Percentiles rank a stretch among this genome's conserved stretches.
Evolutionary conservation across 129 eudicot species (phyloP).

Genomic region (Saposhnikovia divaricata): DNA sequence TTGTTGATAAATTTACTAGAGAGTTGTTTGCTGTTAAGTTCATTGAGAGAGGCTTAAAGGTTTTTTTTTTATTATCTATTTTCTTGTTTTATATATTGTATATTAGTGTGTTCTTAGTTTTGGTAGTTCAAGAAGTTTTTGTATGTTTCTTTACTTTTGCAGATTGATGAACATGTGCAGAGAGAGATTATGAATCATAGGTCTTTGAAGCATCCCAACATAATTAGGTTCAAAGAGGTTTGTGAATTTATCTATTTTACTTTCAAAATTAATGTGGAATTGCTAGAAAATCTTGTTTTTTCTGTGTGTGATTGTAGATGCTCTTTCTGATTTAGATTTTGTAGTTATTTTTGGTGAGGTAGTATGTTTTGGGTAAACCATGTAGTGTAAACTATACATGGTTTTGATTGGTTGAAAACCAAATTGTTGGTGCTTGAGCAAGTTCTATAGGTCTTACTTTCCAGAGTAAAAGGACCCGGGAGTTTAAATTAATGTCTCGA

Average conservation of each 20-base stretch:
- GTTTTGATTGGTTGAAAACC: not conserved
- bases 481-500: not conserved
- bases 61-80: not conserved
- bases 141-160: constrained; percentile 12
- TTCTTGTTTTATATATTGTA: not conserved
- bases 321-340: not conserved
- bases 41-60: constrained; percentile 63
- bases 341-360: not conserved
- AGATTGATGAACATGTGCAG: constrained; percentile 86
- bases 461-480: not conserved
- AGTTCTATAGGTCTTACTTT: not conserved
- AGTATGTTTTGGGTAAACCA: not conserved
- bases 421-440: not conserved
- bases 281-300: not conserved
- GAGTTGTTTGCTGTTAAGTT: constrained; percentile 64
- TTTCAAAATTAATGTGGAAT: not conserved
- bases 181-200: constrained; percentile 84
- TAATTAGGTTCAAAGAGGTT: constrained; percentile 81
- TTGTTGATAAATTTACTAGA: constrained; percentile 36
- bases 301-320: not conserved
- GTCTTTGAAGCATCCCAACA: constrained; percentile 75
- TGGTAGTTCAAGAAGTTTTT: not conserved
- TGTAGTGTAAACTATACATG: not conserved
- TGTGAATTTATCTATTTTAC: not conserved
- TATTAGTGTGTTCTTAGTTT: not conserved